Conservation (phyloP, 2,329 filamentous ascomycete genomes). For the Exophiala calicioides region DNA sequence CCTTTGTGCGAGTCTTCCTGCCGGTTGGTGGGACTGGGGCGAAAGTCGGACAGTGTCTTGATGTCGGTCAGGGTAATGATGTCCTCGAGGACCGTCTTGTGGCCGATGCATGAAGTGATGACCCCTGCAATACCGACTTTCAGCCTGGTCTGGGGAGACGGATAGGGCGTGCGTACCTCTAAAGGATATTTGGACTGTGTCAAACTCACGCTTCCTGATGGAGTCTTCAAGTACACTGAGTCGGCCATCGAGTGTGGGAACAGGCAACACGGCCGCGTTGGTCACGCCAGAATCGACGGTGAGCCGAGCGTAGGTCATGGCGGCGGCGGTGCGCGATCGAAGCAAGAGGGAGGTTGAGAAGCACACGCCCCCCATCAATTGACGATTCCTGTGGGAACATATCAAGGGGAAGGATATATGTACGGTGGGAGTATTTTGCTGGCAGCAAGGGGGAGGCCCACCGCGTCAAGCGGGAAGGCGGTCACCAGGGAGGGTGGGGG, state of each 20-base stretch:
- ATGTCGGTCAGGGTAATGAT: conserved; percentile 28
- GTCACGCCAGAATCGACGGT: no score
- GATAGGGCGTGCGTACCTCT: conserved; percentile 11
- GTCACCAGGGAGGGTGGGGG: no score
- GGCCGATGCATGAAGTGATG: conserved; percentile 21
- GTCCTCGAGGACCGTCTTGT: conserved; percentile 18
- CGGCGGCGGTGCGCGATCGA: no score
- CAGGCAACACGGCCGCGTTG: no score
- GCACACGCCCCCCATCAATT: no score
- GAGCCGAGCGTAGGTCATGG: no score
- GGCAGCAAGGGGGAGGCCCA: no score
- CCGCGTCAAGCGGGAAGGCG: no score
- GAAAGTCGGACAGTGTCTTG: conserved; percentile 18
- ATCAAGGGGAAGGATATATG: no score
- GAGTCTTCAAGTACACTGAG: conserved; percentile 22
- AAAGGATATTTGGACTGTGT: conserved; percentile 22
- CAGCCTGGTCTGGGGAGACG: background rate
- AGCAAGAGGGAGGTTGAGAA: no score
- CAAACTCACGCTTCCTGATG: conserved; percentile 12
- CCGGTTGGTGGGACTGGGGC: background rate
- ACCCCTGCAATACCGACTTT: conserved; percentile 12
- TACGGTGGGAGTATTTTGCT: no score
- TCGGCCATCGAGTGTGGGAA: conserved; percentile 18
- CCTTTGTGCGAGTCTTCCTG: conserved; percentile 4
- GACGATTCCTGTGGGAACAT: no score